Percentiles rank a stretch among this genome's conserved stretches.
These are phyloP conservation scores for Prinsepia uniflora DNA, from an alignment of 306 rosid genomes.

Conservation along the genomic window DNA sequence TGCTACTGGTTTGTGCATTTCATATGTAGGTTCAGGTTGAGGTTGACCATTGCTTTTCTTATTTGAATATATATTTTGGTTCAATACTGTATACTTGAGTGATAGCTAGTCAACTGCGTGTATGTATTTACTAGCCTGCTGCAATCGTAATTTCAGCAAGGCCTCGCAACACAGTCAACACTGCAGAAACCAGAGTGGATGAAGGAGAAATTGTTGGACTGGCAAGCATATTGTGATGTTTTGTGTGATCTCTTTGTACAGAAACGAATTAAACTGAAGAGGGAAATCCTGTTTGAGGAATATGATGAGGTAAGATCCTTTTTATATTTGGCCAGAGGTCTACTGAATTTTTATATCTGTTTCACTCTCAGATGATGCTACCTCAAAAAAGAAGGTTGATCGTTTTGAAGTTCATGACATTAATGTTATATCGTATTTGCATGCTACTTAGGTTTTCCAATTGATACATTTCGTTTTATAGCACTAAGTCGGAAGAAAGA, in stretches of 20 bases:
- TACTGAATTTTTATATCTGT: slow-evolving; percentile 1
- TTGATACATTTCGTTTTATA: background rate
- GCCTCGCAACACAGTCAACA: slow-evolving; percentile 53
- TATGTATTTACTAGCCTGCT: slow-evolving; percentile 1
- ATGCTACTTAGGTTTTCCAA: slow-evolving; percentile 5
- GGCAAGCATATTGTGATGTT: slow-evolving; percentile 64
- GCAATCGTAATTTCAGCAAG: slow-evolving; percentile 47
- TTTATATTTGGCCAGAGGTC: slow-evolving; percentile 1
- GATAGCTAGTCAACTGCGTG: slow-evolving; percentile 6
- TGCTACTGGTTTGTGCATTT: background rate
- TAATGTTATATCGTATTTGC: background rate
- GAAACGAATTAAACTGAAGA: slow-evolving; percentile 37
- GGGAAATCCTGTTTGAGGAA: background rate
- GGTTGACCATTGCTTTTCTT: background rate
- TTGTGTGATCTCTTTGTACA: slow-evolving; percentile 54
- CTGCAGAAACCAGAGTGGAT: slow-evolving; percentile 52
- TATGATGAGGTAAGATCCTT: slow-evolving; percentile 6
- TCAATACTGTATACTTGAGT: background rate
- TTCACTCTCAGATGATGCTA: background rate
- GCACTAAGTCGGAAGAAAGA: background rate
- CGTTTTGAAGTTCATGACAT: background rate
- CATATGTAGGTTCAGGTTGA: background rate
- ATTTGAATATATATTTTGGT: background rate
- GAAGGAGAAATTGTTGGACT: slow-evolving; percentile 71
- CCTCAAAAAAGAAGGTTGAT: background rate